These are phyloP conservation scores for Chlorella sp. DNA, from an alignment of 139 green algal genomes.

Conservation along the genomic window DNA sequence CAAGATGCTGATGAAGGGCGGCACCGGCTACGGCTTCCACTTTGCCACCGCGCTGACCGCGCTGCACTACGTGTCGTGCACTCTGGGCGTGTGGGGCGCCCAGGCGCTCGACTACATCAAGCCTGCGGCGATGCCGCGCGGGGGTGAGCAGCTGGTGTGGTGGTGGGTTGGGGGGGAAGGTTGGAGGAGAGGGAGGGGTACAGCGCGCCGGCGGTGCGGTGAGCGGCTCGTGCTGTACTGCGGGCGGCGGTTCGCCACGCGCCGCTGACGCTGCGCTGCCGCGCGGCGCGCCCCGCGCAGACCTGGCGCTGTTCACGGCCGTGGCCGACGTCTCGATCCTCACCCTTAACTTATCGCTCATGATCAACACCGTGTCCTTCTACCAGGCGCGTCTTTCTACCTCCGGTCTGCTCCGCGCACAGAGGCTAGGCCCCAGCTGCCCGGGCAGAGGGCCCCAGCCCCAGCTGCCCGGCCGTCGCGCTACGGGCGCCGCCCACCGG, in stretches of 20 bases:
- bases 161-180: too few relatives aligned
- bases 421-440: too few relatives aligned
- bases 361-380: slow-evolving; percentile 70
- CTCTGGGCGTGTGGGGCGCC: slow-evolving; percentile 40
- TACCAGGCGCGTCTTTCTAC: slow-evolving; percentile 66
- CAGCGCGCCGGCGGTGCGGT: too few relatives aligned
- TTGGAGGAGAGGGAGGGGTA: too few relatives aligned
- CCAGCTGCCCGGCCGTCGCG: background rate
- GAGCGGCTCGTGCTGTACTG: background rate
- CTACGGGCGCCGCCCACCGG: too few relatives aligned
- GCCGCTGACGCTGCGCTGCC: background rate
- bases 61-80: slow-evolving; percentile 63
- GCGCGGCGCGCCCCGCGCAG: slow-evolving; percentile 16
- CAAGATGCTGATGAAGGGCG: slow-evolving; percentile 60
- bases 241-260: background rate
- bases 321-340: slow-evolving; percentile 70
- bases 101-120: slow-evolving; percentile 38
- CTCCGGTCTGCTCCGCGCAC: too few relatives aligned
- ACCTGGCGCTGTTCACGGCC: slow-evolving; percentile 59
- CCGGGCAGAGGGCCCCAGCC: too few relatives aligned
- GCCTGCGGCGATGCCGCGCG: slow-evolving; percentile 34
- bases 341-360: slow-evolving; percentile 66
- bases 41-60: slow-evolving; percentile 41
- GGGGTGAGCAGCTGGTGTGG: too few relatives aligned
- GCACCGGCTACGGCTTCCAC: slow-evolving; percentile 24